Evolutionary conservation across 2,329 filamentous ascomycete genomes (phyloP).

Genomic region (Myriosclerotinia scirpicola): DNA sequence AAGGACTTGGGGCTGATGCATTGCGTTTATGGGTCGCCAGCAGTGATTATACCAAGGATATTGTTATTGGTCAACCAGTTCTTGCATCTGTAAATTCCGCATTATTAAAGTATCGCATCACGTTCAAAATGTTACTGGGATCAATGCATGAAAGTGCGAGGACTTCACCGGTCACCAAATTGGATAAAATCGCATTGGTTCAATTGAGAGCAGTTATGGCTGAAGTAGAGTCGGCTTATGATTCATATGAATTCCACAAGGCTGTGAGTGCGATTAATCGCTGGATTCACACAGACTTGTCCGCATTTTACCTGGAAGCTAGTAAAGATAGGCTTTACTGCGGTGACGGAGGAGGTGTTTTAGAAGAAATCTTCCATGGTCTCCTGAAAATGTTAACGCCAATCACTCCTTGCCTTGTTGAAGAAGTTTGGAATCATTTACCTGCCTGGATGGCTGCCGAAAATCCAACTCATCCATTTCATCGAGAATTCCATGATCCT

Average conservation of each 20-base stretch:
- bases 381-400: constrained; percentile 78
- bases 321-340: constrained; percentile 93
- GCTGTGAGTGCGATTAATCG: constrained; percentile 71
- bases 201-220: constrained; percentile 67
- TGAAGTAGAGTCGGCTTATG: constrained; percentile 64
- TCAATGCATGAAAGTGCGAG: constrained; percentile 54
- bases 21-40: constrained; percentile 88
- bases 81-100: constrained; percentile 74
- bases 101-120: constrained; percentile 84
- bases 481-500: constrained; percentile 39
- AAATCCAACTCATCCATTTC: constrained; percentile 45
- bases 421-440: constrained; percentile 82
- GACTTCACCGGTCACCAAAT: constrained; percentile 53
- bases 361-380: constrained; percentile 67
- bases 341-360: constrained; percentile 63
- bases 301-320: constrained; percentile 90
- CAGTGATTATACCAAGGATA: constrained; percentile 87
- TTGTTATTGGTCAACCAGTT: constrained; percentile 76
- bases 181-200: constrained; percentile 74
- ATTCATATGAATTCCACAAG: constrained; percentile 79
- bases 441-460: constrained; percentile 60
- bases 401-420: constrained; percentile 77
- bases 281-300: constrained; percentile 81
- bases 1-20: constrained; percentile 80
- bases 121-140: constrained; percentile 86